Evolutionary conservation across 495 filamentous ascomycete species (phyloP), one percentile per base, ranked within the genome.

Genomic region (Cercophora scortea): DNA sequence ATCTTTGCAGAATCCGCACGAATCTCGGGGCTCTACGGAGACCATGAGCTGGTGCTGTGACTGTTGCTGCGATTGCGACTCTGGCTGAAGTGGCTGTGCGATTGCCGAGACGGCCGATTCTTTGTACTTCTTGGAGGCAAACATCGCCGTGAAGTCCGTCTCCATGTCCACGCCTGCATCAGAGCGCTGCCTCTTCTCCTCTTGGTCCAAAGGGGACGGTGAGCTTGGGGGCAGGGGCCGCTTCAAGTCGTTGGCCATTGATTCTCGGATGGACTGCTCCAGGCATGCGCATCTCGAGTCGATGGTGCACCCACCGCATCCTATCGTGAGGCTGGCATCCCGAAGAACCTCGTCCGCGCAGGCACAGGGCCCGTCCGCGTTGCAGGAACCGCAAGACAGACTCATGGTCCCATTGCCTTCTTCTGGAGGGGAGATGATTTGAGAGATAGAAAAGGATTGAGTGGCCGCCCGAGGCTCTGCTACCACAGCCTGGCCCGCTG

Each of bases 1-100:
- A 48, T 91, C 87, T 57, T 83, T 78, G 65, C 89, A 95, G 71
- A 94, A 94, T n/a, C 89, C 89, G 60, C 89, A 95, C 9, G 83
- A 79, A 46, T 93, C 89, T 43, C 63, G 59, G 6, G 60, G 60
- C 39, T 68, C 63, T 13, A 70, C 45, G 11, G 63, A 54, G 6
- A 49, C 32, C 51, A 71, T 58, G 18, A 62, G 50, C 15, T 62
- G 57, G 3, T 62, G 44, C 3, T 65, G 69, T 8, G 61, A 47
- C 12, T 57, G 50, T 1, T 12, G 19, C 33, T 47, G 42, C 7
- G 15, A 25, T n/a, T 16, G 16, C 32, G 19, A 13, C 8, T 13
- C 32, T 46, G 69, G 36, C n/a, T 40, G 3, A 11, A 54, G 9
- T 13, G 49, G 50, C 4, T 40, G 25, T 25, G 25, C 25, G 25